Evolutionary conservation across 768 basidiomycete species (phyloP).

Genomic region (Tylopilus rubrobrunneus): DNA sequence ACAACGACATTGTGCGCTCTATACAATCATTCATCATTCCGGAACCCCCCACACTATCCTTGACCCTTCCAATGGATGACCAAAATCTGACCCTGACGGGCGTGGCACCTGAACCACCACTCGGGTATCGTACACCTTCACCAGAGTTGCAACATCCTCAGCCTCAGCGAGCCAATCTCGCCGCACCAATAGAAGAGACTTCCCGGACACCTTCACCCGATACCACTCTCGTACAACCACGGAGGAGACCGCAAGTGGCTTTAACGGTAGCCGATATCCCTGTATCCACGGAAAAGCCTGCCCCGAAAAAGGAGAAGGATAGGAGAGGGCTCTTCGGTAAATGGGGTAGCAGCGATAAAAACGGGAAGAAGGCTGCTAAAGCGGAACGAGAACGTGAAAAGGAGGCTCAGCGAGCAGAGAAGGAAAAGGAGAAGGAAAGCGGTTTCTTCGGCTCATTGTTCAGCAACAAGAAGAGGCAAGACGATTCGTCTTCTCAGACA

Average conservation of each 20-base stretch:
- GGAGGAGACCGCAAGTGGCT: conserved; percentile 24
- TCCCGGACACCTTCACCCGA: conserved; percentile 63
- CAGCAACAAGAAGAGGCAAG: conserved; percentile 82
- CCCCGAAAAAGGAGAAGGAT: conserved; percentile 64
- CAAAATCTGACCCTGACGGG: conserved; percentile 5
- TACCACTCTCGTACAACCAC: conserved; percentile 24
- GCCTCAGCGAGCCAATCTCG: conserved; percentile 48
- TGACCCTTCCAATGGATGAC: conserved; percentile 22
- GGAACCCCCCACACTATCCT: conserved; percentile 21
- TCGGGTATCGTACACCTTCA: conserved; percentile 34
- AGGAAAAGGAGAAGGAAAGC: conserved; percentile 55
- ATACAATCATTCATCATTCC: conserved; percentile 18
- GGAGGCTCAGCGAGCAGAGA: conserved; percentile 44
- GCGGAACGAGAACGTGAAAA: conserved; percentile 43
- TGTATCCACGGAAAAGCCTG: conserved; percentile 13
- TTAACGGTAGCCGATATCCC: conserved; percentile 24
- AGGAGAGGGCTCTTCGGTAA: conserved; percentile 66
- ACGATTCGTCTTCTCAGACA: conserved; percentile 49
- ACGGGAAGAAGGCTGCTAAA: conserved; percentile 52
- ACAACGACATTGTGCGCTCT: conserved; percentile 31
- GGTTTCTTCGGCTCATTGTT: conserved; percentile 93
- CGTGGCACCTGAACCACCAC: conserved; percentile 22
- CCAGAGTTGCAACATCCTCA: conserved; percentile 61
- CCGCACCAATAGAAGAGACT: conserved; percentile 30
- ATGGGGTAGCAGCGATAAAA: conserved; percentile 59